Conservation (phyloP, 164 flowering plant genomes). For the Cinnamomum chago region DNA sequence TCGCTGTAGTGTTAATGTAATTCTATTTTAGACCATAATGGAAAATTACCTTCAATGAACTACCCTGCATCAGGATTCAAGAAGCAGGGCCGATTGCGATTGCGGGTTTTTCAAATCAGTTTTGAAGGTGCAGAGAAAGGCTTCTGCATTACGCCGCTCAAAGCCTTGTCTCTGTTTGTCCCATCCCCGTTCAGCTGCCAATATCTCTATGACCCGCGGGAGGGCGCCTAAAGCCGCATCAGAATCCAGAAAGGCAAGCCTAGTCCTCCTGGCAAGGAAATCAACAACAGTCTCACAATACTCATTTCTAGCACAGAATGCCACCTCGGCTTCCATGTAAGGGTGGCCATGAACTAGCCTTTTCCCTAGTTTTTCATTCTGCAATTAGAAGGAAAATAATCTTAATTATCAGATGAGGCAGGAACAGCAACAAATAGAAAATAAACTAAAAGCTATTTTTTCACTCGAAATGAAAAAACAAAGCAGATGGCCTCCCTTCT, state of each 20-base stretch:
- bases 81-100: neutral
- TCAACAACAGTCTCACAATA: constrained; percentile 29
- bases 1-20: no score
- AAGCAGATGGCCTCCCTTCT: neutral
- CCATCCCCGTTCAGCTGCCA: constrained; percentile 14
- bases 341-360: constrained; percentile 25
- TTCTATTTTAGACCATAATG: no score
- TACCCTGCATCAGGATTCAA: no score
- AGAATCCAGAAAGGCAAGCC: constrained; percentile 25
- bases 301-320: constrained; percentile 27
- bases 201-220: constrained; percentile 20
- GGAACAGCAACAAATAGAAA: neutral
- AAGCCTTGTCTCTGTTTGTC: neutral
- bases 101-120: neutral
- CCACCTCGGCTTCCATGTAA: constrained; percentile 29
- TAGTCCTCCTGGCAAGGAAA: constrained; percentile 25
- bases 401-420: neutral
- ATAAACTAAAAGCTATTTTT: neutral
- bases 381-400: neutral
- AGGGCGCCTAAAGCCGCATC: constrained; percentile 13
- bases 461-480: neutral
- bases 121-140: constrained; percentile 16
- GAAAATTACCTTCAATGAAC: no score
- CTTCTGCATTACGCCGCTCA: constrained; percentile 11
- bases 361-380: constrained; percentile 23